phyloP scores from a whole-genome alignment of 352 stramenopile genomes.

The Pythium phragmitis region DNA sequence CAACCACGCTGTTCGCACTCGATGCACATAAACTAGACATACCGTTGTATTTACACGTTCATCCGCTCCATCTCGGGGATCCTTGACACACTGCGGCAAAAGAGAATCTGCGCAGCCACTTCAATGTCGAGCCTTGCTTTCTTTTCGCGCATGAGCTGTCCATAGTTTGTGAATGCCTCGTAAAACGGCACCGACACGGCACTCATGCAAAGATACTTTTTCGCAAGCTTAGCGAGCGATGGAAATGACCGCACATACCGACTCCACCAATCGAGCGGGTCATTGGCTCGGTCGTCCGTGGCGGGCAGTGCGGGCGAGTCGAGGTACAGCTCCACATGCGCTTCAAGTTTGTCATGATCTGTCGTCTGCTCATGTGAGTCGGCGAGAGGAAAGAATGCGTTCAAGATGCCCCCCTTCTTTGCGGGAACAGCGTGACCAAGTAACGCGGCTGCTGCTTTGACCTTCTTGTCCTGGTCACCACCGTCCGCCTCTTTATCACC shows the following conservation, averaged over 20 bases:
- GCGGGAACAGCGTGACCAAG: slow-evolving; percentile 20
- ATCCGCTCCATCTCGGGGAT: slow-evolving; percentile 86
- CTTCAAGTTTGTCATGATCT: slow-evolving; percentile 59
- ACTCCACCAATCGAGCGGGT: slow-evolving; percentile 84
- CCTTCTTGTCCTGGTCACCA: slow-evolving; percentile 33
- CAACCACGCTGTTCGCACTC: not conserved
- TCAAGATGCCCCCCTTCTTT: slow-evolving; percentile 40
- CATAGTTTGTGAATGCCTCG: slow-evolving; percentile 79
- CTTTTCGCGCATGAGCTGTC: slow-evolving; percentile 76
- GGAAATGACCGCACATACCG: slow-evolving; percentile 71
- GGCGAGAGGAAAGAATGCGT: slow-evolving; percentile 65
- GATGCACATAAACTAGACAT: not conserved
- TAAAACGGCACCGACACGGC: slow-evolving; percentile 72
- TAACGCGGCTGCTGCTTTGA: slow-evolving; percentile 26
- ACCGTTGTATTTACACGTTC: slow-evolving; percentile 41
- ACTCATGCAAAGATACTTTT: slow-evolving; percentile 78
- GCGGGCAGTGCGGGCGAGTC: slow-evolving; percentile 62
- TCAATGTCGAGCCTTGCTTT: slow-evolving; percentile 76
- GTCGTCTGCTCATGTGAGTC: slow-evolving; percentile 37
- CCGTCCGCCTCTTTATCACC: slow-evolving; percentile 30
- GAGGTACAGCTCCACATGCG: slow-evolving; percentile 70
- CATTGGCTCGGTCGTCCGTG: slow-evolving; percentile 68
- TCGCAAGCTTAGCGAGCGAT: slow-evolving; percentile 63
- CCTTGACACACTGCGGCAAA: slow-evolving; percentile 71
- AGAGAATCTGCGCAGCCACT: slow-evolving; percentile 74